Conservation (phyloP, 176 grass and related monocot genomes). For the Triticum monococcum region DNA sequence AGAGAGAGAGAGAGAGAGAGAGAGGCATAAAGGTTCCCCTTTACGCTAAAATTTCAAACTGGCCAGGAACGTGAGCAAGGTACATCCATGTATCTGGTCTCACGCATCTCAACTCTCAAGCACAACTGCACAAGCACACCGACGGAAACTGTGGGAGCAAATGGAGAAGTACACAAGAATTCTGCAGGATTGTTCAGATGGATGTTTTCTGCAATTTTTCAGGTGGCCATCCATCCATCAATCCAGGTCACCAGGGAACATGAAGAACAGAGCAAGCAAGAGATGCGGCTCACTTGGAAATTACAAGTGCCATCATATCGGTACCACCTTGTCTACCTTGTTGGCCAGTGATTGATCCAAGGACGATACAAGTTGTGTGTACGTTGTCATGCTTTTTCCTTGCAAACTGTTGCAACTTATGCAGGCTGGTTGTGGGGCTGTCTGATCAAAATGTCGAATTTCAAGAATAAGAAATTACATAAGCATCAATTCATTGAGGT, state of each 20-base stretch:
- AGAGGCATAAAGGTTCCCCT: slow-evolving; percentile 9
- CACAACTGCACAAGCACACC: not conserved
- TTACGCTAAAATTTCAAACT: slow-evolving; percentile 9
- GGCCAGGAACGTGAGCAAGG: slow-evolving; percentile 29
- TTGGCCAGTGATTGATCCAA: slow-evolving; percentile 36
- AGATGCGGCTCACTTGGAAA: slow-evolving; percentile 36
- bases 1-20: not conserved
- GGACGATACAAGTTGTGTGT: slow-evolving; percentile 3
- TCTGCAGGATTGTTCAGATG: not conserved
- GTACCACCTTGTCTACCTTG: slow-evolving; percentile 1
- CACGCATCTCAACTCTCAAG: not conserved
- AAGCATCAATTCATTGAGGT: not conserved
- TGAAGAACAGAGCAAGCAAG: not conserved
- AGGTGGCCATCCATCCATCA: slow-evolving; percentile 2
- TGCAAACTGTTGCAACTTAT: not conserved
- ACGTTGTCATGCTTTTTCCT: not conserved
- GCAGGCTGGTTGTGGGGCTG: not conserved
- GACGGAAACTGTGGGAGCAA: not conserved
- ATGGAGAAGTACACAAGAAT: slow-evolving; percentile 9
- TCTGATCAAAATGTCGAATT: not conserved
- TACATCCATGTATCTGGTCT: slow-evolving; percentile 44
- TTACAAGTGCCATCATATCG: slow-evolving; percentile 31
- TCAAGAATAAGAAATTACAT: not conserved
- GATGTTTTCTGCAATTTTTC: not conserved
- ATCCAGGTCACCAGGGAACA: not conserved